These are phyloP conservation scores for Penicillium dipodomyicola DNA, from an alignment of 495 filamentous ascomycete species.

Conservation along the genomic window DNA sequence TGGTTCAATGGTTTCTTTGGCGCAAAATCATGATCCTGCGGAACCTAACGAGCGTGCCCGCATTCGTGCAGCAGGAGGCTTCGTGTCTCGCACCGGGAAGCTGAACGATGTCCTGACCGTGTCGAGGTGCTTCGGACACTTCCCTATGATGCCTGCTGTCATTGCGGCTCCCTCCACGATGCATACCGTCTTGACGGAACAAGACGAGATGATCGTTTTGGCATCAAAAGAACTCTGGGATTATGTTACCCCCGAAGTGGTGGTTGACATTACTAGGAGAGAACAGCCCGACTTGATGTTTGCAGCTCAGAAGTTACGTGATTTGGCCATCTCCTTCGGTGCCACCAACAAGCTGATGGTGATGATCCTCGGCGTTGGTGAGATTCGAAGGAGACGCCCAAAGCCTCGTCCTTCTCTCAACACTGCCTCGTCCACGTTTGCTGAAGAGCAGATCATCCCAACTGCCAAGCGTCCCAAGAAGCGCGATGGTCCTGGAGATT, in stretches of 20 bases:
- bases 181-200: conserved; percentile 75
- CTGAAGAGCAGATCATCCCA: conserved; percentile 66
- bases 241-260: conserved; percentile 79
- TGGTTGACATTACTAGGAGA: conserved; percentile 84
- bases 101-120: conserved; percentile 89
- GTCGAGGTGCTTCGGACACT: conserved; percentile 92
- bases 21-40: conserved; percentile 88
- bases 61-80: conserved; percentile 92
- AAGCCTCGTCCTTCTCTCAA: conserved; percentile 75
- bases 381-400: conserved; percentile 78
- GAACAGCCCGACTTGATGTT: conserved; percentile 89
- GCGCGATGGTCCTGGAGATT: conserved; percentile 71
- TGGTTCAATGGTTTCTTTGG: conserved; percentile 74
- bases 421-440: conserved; percentile 67
- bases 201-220: conserved; percentile 90
- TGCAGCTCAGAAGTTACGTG: conserved; percentile 91
- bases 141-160: conserved; percentile 86
- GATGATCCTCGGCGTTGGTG: conserved; percentile 90
- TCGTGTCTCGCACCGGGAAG: conserved; percentile 89
- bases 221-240: conserved; percentile 95
- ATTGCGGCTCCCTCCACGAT: conserved; percentile 86
- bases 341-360: conserved; percentile 95
- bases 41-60: conserved; percentile 77
- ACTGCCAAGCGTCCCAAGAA: conserved; percentile 62
- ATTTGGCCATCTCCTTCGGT: conserved; percentile 93